phyloP scores from a whole-genome alignment of 2,329 filamentous ascomycete genomes.

The Verticillium alfalfae region DNA sequence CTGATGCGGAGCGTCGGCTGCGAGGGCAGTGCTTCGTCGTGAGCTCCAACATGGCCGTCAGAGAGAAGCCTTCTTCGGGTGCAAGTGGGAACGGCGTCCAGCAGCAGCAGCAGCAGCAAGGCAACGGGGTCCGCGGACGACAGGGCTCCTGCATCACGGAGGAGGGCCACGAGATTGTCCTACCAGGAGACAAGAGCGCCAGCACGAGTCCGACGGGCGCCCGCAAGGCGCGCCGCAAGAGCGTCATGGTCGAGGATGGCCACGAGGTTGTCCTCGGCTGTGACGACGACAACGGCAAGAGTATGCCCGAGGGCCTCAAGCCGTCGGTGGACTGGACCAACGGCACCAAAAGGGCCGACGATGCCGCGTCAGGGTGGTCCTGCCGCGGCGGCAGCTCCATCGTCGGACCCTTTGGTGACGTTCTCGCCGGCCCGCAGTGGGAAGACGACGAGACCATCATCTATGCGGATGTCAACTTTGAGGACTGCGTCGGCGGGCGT shows the following conservation, averaged over 20 bases:
- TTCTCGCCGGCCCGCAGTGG: conserved; percentile 78
- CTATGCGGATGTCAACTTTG: conserved; percentile 73
- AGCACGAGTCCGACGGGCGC: neutral
- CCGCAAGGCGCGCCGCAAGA: conserved; percentile 16
- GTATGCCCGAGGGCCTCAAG: neutral
- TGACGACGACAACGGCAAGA: conserved; percentile 16
- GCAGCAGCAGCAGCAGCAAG: conserved; percentile 28
- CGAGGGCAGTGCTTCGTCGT: conserved; percentile 81
- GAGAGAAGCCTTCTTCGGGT: conserved; percentile 14
- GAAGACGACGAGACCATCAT: conserved; percentile 66
- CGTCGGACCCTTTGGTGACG: conserved; percentile 71
- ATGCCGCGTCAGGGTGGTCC: conserved; percentile 38
- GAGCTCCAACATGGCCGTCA: conserved; percentile 77
- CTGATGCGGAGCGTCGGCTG: conserved; percentile 77
- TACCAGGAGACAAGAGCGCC: conserved; percentile 5
- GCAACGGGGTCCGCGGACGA: conserved; percentile 8
- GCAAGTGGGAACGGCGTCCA: neutral
- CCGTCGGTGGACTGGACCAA: conserved; percentile 1
- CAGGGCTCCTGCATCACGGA: conserved; percentile 36
- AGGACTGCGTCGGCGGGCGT: conserved; percentile 77
- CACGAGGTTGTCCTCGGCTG: conserved; percentile 47
- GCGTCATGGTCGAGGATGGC: conserved; percentile 46
- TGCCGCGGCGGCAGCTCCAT: conserved; percentile 80
- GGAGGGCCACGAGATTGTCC: conserved; percentile 19
- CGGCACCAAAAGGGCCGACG: neutral